Percentiles rank a stretch among this genome's conserved stretches.
Conservation (phyloP, 345 rosid genomes). For the Eucalyptus cloeziana region DNA sequence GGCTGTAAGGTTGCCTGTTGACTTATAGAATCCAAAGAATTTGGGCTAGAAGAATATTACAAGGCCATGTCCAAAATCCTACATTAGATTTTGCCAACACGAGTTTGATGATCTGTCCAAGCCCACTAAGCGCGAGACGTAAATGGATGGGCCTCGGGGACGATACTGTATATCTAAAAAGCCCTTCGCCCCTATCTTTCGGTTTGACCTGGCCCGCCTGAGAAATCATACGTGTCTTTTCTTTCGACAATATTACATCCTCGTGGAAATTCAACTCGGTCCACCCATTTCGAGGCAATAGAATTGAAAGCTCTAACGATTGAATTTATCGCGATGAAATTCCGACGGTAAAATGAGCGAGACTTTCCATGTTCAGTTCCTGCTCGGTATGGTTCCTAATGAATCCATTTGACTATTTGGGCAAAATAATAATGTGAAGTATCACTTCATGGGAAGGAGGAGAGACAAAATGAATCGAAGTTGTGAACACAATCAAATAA, state of each 20-base stretch:
- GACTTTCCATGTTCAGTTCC: not conserved
- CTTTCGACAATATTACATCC: not conserved
- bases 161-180: not conserved
- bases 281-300: not conserved
- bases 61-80: not conserved
- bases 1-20: too few species aligned
- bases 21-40: not conserved
- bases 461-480: not conserved
- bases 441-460: not conserved
- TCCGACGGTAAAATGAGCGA: not conserved
- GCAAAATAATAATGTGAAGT: not conserved
- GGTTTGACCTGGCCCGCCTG: not conserved
- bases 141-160: not conserved
- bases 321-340: not conserved
- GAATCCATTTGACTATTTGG: not conserved
- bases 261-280: not conserved
- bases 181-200: not conserved
- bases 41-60: not conserved
- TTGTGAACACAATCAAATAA: not conserved
- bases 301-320: not conserved
- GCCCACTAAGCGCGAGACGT: not conserved
- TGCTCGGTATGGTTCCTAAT: not conserved
- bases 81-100: not conserved
- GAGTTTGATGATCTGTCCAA: not conserved
- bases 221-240: not conserved